Evolutionary conservation across 768 basidiomycete species (phyloP), one percentile per base, ranked within the genome.

Genomic region (Nevesoporus exiguus): DNA sequence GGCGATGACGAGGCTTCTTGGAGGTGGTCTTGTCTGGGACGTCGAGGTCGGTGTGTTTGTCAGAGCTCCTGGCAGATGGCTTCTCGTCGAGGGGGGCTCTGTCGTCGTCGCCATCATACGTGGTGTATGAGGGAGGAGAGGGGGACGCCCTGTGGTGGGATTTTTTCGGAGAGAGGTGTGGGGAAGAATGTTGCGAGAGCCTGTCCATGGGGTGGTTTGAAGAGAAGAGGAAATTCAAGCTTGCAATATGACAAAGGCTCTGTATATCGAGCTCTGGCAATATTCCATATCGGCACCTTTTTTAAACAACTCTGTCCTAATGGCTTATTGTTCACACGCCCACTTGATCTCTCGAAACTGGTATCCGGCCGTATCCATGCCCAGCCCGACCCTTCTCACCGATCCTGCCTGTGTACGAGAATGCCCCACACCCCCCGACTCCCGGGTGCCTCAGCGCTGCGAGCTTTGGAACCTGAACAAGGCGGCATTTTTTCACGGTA

Each of bases 1-100:
- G 89, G 45, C 89, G 82, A 71, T 90, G 86, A 58, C 89, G 80
- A 44, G 88, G 85, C 66, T 90, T 90, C 80, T 90, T 90, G 49
- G 60, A 49, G 7, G 58, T 47, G 1, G 64, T 1, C 60, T 66
- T 70, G 55, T 66, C 68, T 11, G 42, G 5, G 43, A 36, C 43
- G 48, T 66, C 66, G 13, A 52, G n/a, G 53, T 70, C 70, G 19
- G 49, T 55, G n/a, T 55, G 56, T 51, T 57, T 71, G 57, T 57
- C 57, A 2, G 57, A 54, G 61, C 55, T 40, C 51, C 55, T 68
- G 22, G 43, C 9, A 7, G 61, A 61, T 57, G 61, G 61, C 61
- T 59, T 70, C 54, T 68, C 66, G 37, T 68, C 66, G 40, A 58
- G 43, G 11, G 50, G 36, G 3, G 48, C 54, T 46, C 54, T 47